Conservation (phyloP, 257 asterid genomes). For the Nicotiana attenuata region DNA sequence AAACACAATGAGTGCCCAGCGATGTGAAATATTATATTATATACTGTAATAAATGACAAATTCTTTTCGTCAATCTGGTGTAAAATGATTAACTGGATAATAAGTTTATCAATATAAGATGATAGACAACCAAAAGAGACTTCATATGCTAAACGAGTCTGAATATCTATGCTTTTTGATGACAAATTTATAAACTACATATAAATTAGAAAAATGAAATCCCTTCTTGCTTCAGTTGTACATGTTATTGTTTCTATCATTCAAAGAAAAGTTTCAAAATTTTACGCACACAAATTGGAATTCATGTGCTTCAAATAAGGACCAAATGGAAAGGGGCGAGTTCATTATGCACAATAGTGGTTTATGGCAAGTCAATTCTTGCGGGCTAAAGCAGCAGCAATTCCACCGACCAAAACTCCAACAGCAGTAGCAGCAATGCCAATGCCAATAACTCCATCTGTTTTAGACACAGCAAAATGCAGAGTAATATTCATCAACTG, state of each 20-base stretch:
- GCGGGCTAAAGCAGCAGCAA: conserved; percentile 68
- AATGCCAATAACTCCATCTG: conserved; percentile 80
- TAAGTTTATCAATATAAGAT: background rate
- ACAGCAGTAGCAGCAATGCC: conserved; percentile 89
- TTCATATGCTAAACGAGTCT: background rate
- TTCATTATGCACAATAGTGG: background rate
- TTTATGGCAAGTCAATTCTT: conserved; percentile 44
- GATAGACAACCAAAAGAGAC: background rate
- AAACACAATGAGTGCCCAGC: too few relatives aligned
- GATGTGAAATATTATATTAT: too few relatives aligned
- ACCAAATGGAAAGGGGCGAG: background rate
- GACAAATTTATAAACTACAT: background rate
- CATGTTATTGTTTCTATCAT: background rate
- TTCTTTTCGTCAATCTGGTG: background rate
- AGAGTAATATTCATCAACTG: background rate
- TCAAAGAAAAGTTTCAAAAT: background rate
- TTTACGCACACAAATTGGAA: background rate
- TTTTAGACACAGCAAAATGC: background rate
- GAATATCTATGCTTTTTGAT: background rate
- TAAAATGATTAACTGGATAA: background rate
- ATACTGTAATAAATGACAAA: too few relatives aligned
- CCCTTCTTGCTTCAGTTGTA: background rate
- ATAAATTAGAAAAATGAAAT: background rate
- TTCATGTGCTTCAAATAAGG: background rate
- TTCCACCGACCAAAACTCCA: conserved; percentile 78